Evolutionary conservation across 345 rosid genomes (phyloP).

Genomic region (Linum lewisii): DNA sequence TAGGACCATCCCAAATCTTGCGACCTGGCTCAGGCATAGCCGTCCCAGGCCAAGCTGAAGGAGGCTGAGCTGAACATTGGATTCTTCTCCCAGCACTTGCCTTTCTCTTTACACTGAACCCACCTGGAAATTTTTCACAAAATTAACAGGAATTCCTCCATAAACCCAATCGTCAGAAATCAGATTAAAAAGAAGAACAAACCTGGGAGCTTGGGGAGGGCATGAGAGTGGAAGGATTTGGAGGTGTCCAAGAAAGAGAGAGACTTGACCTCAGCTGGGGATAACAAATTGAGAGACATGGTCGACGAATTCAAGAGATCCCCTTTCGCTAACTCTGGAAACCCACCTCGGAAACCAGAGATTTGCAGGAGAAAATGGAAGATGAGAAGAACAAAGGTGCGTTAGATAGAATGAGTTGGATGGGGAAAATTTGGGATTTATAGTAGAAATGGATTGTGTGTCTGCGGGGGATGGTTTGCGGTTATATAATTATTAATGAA

Average conservation of each 20-base stretch:
- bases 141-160: not conserved
- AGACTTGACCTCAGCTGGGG: conserved; percentile 50
- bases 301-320: not conserved
- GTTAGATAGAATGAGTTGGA: not conserved
- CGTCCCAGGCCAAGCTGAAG: conserved; percentile 95
- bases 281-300: conserved; percentile 64
- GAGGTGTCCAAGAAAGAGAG: conserved; percentile 56
- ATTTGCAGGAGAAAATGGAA: not conserved
- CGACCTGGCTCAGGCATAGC: conserved; percentile 59
- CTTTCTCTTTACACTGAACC: conserved; percentile 46
- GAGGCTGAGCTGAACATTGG: conserved; percentile 58
- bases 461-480: not conserved
- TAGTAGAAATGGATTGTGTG: not conserved
- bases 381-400: not conserved
- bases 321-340: not conserved
- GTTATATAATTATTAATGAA: not conserved
- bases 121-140: conserved; percentile 32
- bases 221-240: conserved; percentile 30
- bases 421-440: not conserved
- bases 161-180: conserved; percentile 13
- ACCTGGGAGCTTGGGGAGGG: conserved; percentile 53
- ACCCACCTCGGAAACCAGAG: not conserved
- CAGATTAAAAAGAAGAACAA: not conserved
- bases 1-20: conserved; percentile 81
- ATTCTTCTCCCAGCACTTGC: conserved; percentile 42